A percentile compares a stretch with the other conserved stretches of the same genome.
These are phyloP conservation scores for Neurospora sp. DNA, from an alignment of 495 filamentous ascomycete species.

Conservation along the genomic window DNA sequence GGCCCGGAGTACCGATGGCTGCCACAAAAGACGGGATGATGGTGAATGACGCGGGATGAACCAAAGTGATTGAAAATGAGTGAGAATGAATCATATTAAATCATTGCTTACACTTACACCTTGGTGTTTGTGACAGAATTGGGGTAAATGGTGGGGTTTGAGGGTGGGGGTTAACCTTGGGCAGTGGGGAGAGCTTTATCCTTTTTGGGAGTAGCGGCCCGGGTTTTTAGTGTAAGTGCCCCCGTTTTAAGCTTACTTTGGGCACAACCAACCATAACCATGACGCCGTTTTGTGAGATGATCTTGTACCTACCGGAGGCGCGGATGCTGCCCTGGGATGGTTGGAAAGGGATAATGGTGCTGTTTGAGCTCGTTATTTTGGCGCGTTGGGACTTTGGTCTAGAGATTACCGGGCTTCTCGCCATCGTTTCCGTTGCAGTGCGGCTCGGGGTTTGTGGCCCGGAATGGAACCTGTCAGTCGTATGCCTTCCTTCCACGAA, in stretches of 20 bases:
- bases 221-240: no score
- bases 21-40: no score
- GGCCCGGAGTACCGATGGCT: background rate
- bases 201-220: background rate
- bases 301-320: background rate
- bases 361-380: background rate
- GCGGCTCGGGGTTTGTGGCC: background rate
- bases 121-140: no score
- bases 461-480: background rate
- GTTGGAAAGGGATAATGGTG: background rate
- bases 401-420: background rate
- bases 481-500: background rate
- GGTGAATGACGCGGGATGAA: no score
- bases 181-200: background rate
- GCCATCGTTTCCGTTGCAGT: background rate
- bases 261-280: background rate
- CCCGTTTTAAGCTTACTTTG: background rate
- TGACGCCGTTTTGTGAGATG: background rate
- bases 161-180: no score
- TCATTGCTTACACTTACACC: no score
- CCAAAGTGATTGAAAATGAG: no score
- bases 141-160: no score
- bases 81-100: no score
- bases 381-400: background rate
- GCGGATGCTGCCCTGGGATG: background rate